A percentile compares a stretch with the other conserved stretches of the same genome.
phyloP scores from a whole-genome alignment of 164 flowering plant species.

The Warburgia ugandensis region DNA sequence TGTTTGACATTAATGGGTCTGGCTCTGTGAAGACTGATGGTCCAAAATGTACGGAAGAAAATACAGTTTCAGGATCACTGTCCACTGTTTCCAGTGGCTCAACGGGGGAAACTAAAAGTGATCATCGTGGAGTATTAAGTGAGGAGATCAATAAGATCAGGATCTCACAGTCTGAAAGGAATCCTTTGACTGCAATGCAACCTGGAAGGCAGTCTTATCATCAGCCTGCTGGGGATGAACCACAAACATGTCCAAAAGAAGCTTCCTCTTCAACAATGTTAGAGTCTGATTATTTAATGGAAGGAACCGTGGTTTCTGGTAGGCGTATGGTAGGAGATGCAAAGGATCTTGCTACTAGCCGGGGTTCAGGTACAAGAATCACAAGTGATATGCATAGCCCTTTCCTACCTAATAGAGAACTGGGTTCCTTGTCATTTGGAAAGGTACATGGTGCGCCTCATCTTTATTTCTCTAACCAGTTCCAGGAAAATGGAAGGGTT shows the following conservation, averaged over 20 bases:
- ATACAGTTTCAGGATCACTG: neutral
- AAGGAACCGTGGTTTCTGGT: neutral
- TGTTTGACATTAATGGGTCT: slow-evolving; percentile 14
- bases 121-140: slow-evolving; percentile 6
- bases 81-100: slow-evolving; percentile 2
- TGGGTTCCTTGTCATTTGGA: slow-evolving; percentile 10
- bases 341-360: slow-evolving; percentile 11
- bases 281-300: neutral
- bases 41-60: slow-evolving; percentile 4
- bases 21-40: slow-evolving; percentile 7
- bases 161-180: slow-evolving; percentile 5
- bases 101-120: slow-evolving; percentile 5
- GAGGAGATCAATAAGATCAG: slow-evolving; percentile 8
- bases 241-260: neutral
- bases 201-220: neutral
- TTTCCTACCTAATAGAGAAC: slow-evolving; percentile 3
- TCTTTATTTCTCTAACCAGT: slow-evolving; percentile 9
- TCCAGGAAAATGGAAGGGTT: slow-evolving; percentile 20
- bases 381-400: slow-evolving; percentile 8
- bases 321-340: slow-evolving; percentile 16
- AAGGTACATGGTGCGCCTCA: slow-evolving; percentile 16
- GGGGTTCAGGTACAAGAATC: slow-evolving; percentile 8
- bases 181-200: neutral
- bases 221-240: neutral
- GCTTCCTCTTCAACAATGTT: neutral